Evolutionary conservation across 108 stramenopile genomes (phyloP).

Genomic region (Nitzschia inconspicua): DNA sequence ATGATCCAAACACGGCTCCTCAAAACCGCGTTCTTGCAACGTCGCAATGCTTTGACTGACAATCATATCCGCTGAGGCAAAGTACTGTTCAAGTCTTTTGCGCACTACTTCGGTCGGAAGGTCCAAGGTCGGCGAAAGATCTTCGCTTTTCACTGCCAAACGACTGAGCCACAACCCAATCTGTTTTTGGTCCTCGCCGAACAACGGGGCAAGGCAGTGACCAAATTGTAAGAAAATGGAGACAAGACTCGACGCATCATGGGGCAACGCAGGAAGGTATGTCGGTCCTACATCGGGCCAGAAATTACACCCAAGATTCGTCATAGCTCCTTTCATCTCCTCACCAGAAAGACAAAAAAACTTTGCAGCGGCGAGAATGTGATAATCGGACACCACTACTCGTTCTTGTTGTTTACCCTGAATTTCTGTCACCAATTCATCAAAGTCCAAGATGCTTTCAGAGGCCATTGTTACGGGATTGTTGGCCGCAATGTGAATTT

Average conservation of each 20-base stretch:
- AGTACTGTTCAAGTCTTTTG: slow-evolving; percentile 23
- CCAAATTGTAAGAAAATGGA: slow-evolving; percentile 62
- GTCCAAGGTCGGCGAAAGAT: background rate
- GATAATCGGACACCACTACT: slow-evolving; percentile 58
- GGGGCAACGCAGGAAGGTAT: slow-evolving; percentile 14
- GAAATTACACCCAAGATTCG: slow-evolving; percentile 38
- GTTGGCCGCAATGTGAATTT: slow-evolving; percentile 70
- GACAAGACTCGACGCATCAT: slow-evolving; percentile 31
- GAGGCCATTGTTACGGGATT: slow-evolving; percentile 36
- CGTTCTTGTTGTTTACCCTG: slow-evolving; percentile 53
- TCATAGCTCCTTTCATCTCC: slow-evolving; percentile 37
- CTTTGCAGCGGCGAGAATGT: slow-evolving; percentile 51
- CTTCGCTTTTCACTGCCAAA: background rate
- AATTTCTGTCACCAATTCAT: slow-evolving; percentile 36
- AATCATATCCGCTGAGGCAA: slow-evolving; percentile 50
- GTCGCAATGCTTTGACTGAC: slow-evolving; percentile 32
- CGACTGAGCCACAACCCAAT: slow-evolving; percentile 66
- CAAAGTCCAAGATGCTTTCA: slow-evolving; percentile 8
- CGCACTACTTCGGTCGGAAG: slow-evolving; percentile 16
- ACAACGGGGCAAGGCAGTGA: slow-evolving; percentile 58
- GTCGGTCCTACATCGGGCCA: slow-evolving; percentile 1
- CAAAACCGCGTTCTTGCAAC: slow-evolving; percentile 53
- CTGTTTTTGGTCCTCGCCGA: slow-evolving; percentile 31
- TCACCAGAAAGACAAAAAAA: slow-evolving; percentile 34
- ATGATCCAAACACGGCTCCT: slow-evolving; percentile 41